Evolutionary conservation across 169 alveolate species (phyloP).

Genomic region (Eimeria sp.): DNA sequence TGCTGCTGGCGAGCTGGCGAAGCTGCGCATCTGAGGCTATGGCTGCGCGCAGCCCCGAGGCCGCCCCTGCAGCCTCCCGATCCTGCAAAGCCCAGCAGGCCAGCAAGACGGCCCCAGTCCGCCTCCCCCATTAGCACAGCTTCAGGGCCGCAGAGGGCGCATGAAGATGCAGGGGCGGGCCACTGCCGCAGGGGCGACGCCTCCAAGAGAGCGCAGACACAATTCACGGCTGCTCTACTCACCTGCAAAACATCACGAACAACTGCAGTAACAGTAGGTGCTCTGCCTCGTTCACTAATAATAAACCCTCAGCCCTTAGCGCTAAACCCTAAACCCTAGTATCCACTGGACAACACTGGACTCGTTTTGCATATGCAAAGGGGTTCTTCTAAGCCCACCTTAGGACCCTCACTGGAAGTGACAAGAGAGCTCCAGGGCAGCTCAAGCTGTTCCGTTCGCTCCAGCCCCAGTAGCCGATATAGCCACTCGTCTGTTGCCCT

Average conservation of each 20-base stretch:
- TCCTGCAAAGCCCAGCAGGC: conserved; percentile 15
- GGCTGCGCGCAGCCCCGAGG: background rate
- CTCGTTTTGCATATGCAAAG: background rate
- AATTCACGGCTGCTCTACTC: conserved; percentile 27
- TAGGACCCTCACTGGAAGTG: conserved; percentile 19
- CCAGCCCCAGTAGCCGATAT: conserved; percentile 30
- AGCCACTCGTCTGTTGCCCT: conserved; percentile 22
- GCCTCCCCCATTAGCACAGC: background rate
- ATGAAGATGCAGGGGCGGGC: conserved; percentile 20
- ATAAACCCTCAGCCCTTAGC: background rate
- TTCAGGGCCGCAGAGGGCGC: conserved; percentile 43
- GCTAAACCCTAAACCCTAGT: background rate
- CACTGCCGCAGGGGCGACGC: conserved; percentile 58
- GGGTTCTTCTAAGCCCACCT: background rate
- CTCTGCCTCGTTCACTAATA: background rate
- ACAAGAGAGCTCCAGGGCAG: conserved; percentile 37
- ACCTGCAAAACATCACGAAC: conserved; percentile 7
- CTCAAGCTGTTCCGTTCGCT: conserved; percentile 36
- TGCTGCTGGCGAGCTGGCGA: conserved; percentile 9
- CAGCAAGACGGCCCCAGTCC: conserved; percentile 7
- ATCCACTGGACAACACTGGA: background rate
- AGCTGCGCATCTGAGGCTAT: background rate
- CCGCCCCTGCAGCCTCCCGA: background rate
- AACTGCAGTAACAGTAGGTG: background rate
- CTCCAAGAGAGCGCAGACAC: conserved; percentile 59